These are phyloP conservation scores for Erodium texanum DNA, from an alignment of 441 rosid genomes.

Conservation along the genomic window DNA sequence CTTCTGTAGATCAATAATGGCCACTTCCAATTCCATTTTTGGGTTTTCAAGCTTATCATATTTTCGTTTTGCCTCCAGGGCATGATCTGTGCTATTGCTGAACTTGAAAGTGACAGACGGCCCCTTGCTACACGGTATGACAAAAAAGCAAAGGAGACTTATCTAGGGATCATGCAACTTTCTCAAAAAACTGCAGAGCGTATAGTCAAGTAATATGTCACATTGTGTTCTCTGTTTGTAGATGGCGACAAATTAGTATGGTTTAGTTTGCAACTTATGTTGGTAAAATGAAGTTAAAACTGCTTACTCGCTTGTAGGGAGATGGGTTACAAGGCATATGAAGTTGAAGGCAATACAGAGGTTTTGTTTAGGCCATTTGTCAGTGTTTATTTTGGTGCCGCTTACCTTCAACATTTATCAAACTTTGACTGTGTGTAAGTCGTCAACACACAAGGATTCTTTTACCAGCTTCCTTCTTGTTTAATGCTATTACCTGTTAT, in stretches of 20 bases:
- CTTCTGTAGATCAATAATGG: too few relatives aligned
- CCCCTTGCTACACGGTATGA: slow-evolving; percentile 52
- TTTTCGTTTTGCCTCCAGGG: slow-evolving; percentile 40
- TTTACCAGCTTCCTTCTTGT: slow-evolving; percentile 5
- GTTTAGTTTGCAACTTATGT: too few relatives aligned
- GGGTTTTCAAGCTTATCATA: slow-evolving; percentile 10
- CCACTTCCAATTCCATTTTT: too few relatives aligned
- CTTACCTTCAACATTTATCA: slow-evolving; percentile 76
- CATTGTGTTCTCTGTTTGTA: neutral
- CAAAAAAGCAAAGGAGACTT: slow-evolving; percentile 62
- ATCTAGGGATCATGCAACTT: slow-evolving; percentile 75
- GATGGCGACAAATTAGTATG: neutral
- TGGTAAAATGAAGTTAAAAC: slow-evolving; percentile 12
- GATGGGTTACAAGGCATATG: slow-evolving; percentile 46
- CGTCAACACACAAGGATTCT: slow-evolving; percentile 18
- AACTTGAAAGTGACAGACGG: slow-evolving; percentile 83
- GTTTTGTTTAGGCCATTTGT: slow-evolving; percentile 69
- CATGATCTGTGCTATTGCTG: slow-evolving; percentile 85
- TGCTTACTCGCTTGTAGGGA: slow-evolving; percentile 45
- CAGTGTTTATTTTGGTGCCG: slow-evolving; percentile 79
- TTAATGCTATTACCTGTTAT: neutral
- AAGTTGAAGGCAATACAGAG: slow-evolving; percentile 48
- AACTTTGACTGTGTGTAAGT: slow-evolving; percentile 61
- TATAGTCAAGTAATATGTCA: slow-evolving; percentile 46
- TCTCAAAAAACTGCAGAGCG: slow-evolving; percentile 50